A percentile compares a stretch with the other conserved stretches of the same genome.
These are phyloP conservation scores for Calonectria crousiana DNA, from an alignment of 2,329 filamentous ascomycete genomes.

Conservation along the genomic window DNA sequence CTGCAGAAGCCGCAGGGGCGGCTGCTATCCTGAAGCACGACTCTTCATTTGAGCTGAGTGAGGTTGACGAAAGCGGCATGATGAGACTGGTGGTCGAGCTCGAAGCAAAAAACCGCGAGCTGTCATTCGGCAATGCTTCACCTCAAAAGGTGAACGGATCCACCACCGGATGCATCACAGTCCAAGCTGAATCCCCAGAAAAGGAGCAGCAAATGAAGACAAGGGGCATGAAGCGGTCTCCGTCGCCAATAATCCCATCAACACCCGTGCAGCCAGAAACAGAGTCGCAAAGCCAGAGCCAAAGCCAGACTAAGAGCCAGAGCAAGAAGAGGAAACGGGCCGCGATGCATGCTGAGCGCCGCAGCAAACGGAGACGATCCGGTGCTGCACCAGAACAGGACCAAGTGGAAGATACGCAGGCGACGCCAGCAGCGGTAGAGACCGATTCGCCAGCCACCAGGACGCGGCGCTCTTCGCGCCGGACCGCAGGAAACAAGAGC, in stretches of 20 bases:
- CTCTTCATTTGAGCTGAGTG: constrained; percentile 56
- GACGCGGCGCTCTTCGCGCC: constrained; percentile 41
- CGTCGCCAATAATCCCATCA: constrained; percentile 38
- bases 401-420: constrained; percentile 34
- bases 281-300: constrained; percentile 19
- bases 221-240: constrained; percentile 21
- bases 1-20: constrained; percentile 11
- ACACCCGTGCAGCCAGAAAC: constrained; percentile 33
- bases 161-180: constrained; percentile 32
- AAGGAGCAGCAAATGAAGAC: constrained; percentile 31
- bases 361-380: constrained; percentile 48
- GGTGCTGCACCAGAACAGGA: constrained; percentile 27
- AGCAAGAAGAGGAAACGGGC: constrained; percentile 50
- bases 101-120: constrained; percentile 55
- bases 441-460: constrained; percentile 31
- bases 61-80: constrained; percentile 62
- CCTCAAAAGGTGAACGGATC: constrained; percentile 29
- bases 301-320: constrained; percentile 33
- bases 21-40: constrained; percentile 36
- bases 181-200: constrained; percentile 35
- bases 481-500: constrained; percentile 35
- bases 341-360: constrained; percentile 33
- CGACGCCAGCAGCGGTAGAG: constrained; percentile 30
- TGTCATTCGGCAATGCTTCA: constrained; percentile 34
- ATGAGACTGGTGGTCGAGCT: constrained; percentile 63